phyloP scores from a whole-genome alignment of 495 filamentous ascomycete species.

The Penicillium silybi region DNA sequence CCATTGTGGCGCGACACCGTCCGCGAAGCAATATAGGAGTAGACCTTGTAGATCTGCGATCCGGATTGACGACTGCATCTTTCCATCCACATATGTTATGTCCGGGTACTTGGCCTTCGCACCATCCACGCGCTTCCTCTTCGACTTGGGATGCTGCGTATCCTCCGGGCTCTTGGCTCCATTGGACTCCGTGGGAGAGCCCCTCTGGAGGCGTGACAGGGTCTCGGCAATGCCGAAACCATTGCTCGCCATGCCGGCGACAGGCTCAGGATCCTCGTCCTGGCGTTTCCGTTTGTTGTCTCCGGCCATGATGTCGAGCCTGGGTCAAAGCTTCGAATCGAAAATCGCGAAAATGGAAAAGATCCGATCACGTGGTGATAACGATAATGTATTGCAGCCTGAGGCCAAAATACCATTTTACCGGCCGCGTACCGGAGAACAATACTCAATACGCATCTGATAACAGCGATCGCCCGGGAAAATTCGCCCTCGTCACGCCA shows the following conservation, averaged over 20 bases:
- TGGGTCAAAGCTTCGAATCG: neutral
- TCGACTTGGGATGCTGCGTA: slow-evolving; percentile 10
- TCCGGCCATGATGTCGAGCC: slow-evolving; percentile 15
- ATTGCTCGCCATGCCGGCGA: slow-evolving; percentile 11
- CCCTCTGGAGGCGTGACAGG: slow-evolving; percentile 25
- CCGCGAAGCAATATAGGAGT: slow-evolving; percentile 84
- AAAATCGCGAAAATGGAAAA: slow-evolving; percentile 2
- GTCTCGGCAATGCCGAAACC: slow-evolving; percentile 33
- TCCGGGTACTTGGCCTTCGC: slow-evolving; percentile 73
- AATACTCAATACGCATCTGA: slow-evolving; percentile 18
- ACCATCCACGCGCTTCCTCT: slow-evolving; percentile 40
- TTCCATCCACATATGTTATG: slow-evolving; percentile 63
- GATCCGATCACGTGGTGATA: slow-evolving; percentile 16
- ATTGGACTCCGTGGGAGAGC: slow-evolving; percentile 4
- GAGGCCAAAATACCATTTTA: neutral
- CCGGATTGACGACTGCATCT: slow-evolving; percentile 69
- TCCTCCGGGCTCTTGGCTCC: slow-evolving; percentile 22
- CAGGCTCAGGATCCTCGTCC: slow-evolving; percentile 24
- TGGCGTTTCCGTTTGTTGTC: slow-evolving; percentile 37
- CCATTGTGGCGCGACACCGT: slow-evolving; percentile 82
- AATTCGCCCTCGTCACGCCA: slow-evolving; percentile 30
- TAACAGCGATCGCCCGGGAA: slow-evolving; percentile 25
- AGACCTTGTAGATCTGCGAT: slow-evolving; percentile 76
- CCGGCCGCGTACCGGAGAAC: neutral
- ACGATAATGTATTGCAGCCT: neutral